Evolutionary conservation across 768 basidiomycete genomes (phyloP), one percentile per base, ranked within the genome.

Genomic region (Flagelloscypha sp.): DNA sequence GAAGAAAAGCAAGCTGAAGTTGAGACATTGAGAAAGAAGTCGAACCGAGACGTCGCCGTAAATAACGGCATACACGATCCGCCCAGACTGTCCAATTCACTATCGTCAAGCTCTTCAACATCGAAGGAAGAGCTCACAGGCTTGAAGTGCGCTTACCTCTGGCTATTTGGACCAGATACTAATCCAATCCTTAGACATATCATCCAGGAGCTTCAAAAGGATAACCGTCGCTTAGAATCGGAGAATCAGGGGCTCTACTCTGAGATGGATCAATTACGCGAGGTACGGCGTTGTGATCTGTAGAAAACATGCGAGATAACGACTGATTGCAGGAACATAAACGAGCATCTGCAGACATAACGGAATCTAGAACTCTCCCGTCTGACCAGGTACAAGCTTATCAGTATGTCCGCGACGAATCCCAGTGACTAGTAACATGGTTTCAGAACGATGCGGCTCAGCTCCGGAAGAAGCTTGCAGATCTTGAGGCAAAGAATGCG

Each of bases 161-260:
- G n/a, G n/a, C n/a, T n/a, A n/a, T n/a, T n/a, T n/a, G n/a, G n/a
- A n/a, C n/a, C n/a, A n/a, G n/a, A n/a, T n/a, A n/a, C n/a, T n/a
- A n/a, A n/a, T n/a, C n/a, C n/a, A n/a, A n/a, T n/a, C n/a, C n/a
- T n/a, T 41, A 87, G 85, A 57, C 81, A 88, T 48, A 87, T 95
- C 48, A 76, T 95, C 15, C 82, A 87, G 51, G 84, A 90, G 47
- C 65, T 95, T 25, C 84, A 86, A 50, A 82, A 84, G 47, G 92
- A 95, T 57, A 76, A 76, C 52, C 78, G 81, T 48, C 52, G 79
- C n/a, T 53, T 92, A 27, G 77, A 80, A 53, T 73, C 79, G 8
- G 87, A 89, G 59, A 89, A 90, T 49, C 70, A 70, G 44, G 57
- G 79, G 9, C 62, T 92, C 24, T 48, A 70, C 18, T 66, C 77